Percentiles rank a stretch among this genome's conserved stretches.
phyloP scores from a whole-genome alignment of 441 rosid species.

The Brassica hybrid region DNA sequence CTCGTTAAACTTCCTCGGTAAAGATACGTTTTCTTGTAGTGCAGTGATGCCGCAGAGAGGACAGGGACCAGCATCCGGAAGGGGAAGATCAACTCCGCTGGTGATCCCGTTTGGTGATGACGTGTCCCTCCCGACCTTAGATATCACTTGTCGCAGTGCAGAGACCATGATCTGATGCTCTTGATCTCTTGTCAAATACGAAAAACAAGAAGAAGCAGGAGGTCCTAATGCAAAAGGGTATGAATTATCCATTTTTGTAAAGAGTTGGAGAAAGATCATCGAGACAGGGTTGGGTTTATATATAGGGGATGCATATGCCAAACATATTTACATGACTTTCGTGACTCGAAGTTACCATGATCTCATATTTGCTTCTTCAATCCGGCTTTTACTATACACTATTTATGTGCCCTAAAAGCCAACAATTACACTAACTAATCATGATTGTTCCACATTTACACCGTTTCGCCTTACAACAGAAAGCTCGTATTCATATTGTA shows the following conservation, averaged over 20 bases:
- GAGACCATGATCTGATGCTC: conserved; percentile 29
- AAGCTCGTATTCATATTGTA: no score
- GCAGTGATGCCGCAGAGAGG: conserved; percentile 21
- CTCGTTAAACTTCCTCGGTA: no score
- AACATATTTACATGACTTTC: no score
- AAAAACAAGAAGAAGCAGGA: no score
- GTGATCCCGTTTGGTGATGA: neutral
- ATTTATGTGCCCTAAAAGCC: neutral
- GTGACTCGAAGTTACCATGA: no score
- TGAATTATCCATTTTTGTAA: conserved; percentile 12
- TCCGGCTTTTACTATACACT: no score
- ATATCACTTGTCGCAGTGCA: conserved; percentile 28
- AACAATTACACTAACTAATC: neutral
- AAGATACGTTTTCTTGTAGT: no score
- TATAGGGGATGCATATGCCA: no score
- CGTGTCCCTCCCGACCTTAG: conserved; percentile 5
- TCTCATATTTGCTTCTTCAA: no score
- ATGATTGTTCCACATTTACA: no score
- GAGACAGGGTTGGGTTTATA: neutral
- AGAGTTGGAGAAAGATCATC: neutral
- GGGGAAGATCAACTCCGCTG: conserved; percentile 7
- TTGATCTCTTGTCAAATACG: conserved; percentile 26
- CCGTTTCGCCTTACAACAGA: neutral
- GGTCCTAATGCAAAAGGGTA: neutral
- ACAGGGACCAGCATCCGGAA: conserved; percentile 28